Conservation (phyloP, 1,284 basidiomycete species). For the Rhodotorula sp. region DNA sequence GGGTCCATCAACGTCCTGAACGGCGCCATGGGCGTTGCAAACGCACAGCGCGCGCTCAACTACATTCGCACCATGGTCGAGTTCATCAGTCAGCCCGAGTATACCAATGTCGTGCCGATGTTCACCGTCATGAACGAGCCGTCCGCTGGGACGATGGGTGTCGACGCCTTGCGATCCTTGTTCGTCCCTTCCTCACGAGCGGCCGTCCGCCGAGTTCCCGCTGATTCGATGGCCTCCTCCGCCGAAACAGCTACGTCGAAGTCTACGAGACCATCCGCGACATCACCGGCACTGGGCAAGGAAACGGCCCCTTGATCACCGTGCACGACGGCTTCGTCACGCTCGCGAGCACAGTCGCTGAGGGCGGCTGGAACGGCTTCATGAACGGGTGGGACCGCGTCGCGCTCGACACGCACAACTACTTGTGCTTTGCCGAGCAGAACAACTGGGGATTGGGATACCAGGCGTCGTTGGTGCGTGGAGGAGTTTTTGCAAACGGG, state of each 20-base stretch:
- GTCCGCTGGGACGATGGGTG: constrained; percentile 59
- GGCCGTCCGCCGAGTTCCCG: not conserved
- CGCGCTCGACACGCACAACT: constrained; percentile 68
- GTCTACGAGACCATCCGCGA: constrained; percentile 55
- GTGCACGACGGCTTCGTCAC: constrained; percentile 46
- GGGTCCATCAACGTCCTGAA: constrained; percentile 65
- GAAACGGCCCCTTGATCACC: constrained; percentile 44
- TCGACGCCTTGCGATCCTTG: constrained; percentile 43
- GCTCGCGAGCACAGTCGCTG: constrained; percentile 3
- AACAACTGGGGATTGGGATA: constrained; percentile 40
- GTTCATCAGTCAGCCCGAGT: constrained; percentile 49
- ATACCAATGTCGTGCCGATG: constrained; percentile 44
- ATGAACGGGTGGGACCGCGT: constrained; percentile 67
- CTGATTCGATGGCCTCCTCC: not conserved
- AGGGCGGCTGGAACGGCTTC: constrained; percentile 45
- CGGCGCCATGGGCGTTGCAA: constrained; percentile 64
- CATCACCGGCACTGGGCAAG: constrained; percentile 59
- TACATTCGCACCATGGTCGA: constrained; percentile 47
- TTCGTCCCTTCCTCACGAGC: constrained; percentile 8
- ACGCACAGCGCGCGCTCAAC: constrained; percentile 49
- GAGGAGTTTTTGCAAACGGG: not conserved
- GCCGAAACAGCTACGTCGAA: constrained; percentile 41
- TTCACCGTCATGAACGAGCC: constrained; percentile 50
- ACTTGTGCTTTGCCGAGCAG: constrained; percentile 43
- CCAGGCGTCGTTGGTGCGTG: constrained; percentile 42